Conservation (phyloP, 768 basidiomycete species). For the Candolleomyces eurysporus region DNA sequence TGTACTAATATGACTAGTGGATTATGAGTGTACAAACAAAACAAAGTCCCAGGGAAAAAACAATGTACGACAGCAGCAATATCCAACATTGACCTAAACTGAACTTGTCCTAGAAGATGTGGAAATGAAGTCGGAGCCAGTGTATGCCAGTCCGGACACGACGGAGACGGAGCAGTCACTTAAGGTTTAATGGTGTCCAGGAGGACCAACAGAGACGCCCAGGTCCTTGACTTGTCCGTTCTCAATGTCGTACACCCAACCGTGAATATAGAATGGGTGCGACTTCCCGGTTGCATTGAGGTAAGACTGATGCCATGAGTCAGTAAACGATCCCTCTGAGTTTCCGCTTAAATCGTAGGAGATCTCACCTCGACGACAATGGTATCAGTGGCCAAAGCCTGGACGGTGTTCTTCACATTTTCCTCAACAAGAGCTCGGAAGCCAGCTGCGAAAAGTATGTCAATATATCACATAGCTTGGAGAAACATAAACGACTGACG, state of each 20-base stretch:
- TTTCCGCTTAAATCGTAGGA: background rate
- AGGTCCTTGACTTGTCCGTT: constrained; percentile 50
- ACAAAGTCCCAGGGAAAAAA: no score
- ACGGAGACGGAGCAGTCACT: no score
- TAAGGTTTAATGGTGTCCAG: constrained; percentile 17
- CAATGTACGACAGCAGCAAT: no score
- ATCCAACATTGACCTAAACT: no score
- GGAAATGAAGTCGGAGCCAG: no score
- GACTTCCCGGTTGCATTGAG: constrained; percentile 11
- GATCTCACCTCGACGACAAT: constrained; percentile 26
- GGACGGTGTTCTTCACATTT: constrained; percentile 33
- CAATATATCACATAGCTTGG: background rate
- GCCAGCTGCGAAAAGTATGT: constrained; percentile 23
- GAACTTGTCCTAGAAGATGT: no score
- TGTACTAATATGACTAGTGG: no score
- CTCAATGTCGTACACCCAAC: constrained; percentile 60
- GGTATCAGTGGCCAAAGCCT: constrained; percentile 22
- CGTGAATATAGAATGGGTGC: constrained; percentile 40
- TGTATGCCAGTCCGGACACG: no score
- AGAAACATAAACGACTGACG: constrained; percentile 21
- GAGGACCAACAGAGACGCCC: constrained; percentile 38
- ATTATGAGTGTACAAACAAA: no score
- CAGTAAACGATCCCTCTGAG: background rate
- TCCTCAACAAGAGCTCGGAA: constrained; percentile 44
- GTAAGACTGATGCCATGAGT: constrained; percentile 9